Evolutionary conservation across 2,329 filamentous ascomycete genomes (phyloP).

Genomic region (Fusarium burgessii): DNA sequence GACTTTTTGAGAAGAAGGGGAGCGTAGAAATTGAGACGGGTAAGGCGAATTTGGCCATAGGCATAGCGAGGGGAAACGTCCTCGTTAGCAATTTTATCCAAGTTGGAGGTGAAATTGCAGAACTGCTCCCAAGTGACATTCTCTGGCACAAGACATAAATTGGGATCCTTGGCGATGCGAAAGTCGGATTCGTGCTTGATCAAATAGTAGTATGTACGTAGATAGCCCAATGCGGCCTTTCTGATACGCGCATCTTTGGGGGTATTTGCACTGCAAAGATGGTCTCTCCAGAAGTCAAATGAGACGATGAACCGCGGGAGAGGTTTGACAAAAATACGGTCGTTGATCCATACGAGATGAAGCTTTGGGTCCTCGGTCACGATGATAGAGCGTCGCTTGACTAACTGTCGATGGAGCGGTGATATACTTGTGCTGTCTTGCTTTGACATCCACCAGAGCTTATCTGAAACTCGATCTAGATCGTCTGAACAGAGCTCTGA

Average conservation of each 20-base stretch:
- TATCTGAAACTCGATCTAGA: neutral
- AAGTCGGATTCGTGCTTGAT: conserved; percentile 9
- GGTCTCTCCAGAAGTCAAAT: neutral
- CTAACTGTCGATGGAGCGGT: neutral
- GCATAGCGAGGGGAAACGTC: neutral
- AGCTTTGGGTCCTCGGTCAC: conserved; percentile 10
- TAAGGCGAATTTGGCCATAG: neutral
- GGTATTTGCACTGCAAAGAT: neutral
- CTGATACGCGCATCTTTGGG: neutral
- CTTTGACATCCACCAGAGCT: conserved; percentile 14
- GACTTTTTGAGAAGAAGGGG: neutral
- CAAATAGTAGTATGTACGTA: neutral
- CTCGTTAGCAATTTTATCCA: neutral
- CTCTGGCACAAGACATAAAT: neutral
- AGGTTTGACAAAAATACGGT: conserved; percentile 3
- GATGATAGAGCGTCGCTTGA: neutral
- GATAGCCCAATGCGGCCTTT: neutral
- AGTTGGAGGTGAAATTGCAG: neutral
- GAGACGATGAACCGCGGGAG: neutral
- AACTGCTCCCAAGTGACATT: neutral
- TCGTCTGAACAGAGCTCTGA: conserved; percentile 1
- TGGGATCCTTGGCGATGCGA: conserved; percentile 1
- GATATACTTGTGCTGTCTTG: conserved; percentile 7
- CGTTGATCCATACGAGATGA: conserved; percentile 2
- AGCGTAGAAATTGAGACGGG: neutral